Percentiles rank a stretch among this genome's conserved stretches.
Evolutionary conservation across 2,329 filamentous ascomycete genomes (phyloP).

Genomic region (Herpotrichia juniperi): DNA sequence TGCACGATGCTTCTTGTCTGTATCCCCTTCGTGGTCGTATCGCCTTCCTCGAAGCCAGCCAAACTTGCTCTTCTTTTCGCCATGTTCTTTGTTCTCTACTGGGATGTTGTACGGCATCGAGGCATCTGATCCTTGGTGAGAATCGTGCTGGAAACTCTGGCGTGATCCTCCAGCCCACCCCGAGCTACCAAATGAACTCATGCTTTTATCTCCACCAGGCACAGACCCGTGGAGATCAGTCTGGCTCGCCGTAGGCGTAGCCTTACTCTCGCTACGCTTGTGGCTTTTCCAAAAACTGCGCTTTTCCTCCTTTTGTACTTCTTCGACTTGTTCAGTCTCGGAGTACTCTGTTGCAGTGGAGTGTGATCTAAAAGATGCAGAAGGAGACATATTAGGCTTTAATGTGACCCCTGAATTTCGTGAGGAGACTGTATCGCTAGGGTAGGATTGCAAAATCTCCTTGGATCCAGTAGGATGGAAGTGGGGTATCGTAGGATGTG

Average conservation of each 20-base stretch:
- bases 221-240: constrained; percentile 44
- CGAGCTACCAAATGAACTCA: constrained; percentile 45
- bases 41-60: constrained; percentile 71
- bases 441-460: constrained; percentile 27
- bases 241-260: constrained; percentile 44
- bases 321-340: constrained; percentile 76
- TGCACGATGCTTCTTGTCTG: constrained; percentile 59
- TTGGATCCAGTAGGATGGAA: constrained; percentile 31
- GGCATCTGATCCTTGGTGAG: constrained; percentile 32
- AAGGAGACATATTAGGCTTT: constrained; percentile 73
- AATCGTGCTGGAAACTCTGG: constrained; percentile 41
- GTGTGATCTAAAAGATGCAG: constrained; percentile 76
- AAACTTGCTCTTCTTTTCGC: constrained; percentile 64
- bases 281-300: constrained; percentile 77
- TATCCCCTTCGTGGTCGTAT: constrained; percentile 62
- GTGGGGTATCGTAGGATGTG: constrained; percentile 32
- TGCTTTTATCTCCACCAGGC: constrained; percentile 45
- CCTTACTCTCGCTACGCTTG: constrained; percentile 40
- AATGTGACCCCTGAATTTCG: constrained; percentile 59
- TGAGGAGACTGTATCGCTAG: constrained; percentile 48
- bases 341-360: constrained; percentile 77
- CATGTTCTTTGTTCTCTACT: constrained; percentile 47
- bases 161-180: constrained; percentile 33
- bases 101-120: constrained; percentile 36
- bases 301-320: constrained; percentile 56